Percentiles rank a stretch among this genome's conserved stretches.
phyloP scores from a whole-genome alignment of 768 basidiomycete species.

The Termitomyces sp. region DNA sequence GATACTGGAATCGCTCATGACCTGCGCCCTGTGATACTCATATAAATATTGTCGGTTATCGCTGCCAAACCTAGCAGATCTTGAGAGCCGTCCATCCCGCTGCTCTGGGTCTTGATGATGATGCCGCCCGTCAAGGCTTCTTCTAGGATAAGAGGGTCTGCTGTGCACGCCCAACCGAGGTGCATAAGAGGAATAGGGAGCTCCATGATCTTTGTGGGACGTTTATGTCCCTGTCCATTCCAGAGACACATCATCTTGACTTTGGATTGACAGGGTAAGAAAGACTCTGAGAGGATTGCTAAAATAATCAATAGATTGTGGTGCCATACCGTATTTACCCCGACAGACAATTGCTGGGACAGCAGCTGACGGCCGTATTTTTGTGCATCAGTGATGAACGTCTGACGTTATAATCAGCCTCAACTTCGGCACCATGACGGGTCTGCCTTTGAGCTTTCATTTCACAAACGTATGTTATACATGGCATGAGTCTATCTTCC shows the following conservation, averaged over 20 bases:
- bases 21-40: no score
- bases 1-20: neutral
- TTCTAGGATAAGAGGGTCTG: neutral
- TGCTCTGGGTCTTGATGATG: neutral
- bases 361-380: neutral
- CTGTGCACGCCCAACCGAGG: neutral
- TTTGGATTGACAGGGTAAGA: no score
- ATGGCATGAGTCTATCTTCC: neutral
- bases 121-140: neutral
- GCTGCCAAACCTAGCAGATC: no score
- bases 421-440: neutral
- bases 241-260: neutral
- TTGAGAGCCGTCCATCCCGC: neutral
- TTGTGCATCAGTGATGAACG: neutral
- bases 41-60: neutral
- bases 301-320: no score
- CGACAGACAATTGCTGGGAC: neutral
- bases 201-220: neutral
- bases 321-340: no score
- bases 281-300: no score
- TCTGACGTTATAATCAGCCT: neutral
- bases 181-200: neutral
- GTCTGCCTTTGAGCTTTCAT: neutral
- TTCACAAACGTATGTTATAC: neutral
- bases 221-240: neutral